Percentiles rank a stretch among this genome's conserved stretches.
Evolutionary conservation across 177 flowering plant genomes (phyloP).

Genomic region (Vitis hybrid): DNA sequence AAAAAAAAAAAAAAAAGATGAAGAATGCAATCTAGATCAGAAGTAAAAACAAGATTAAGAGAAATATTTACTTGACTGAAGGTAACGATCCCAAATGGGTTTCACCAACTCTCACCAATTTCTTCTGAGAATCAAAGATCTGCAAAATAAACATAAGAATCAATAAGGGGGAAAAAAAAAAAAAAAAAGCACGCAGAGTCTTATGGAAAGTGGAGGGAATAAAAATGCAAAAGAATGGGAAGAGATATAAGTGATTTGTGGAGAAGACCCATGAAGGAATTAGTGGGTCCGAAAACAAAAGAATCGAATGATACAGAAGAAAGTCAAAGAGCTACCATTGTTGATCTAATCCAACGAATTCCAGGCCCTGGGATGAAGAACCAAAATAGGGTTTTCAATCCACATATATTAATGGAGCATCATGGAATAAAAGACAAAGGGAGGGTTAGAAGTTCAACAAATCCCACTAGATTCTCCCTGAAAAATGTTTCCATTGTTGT

Average conservation of each 20-base stretch:
- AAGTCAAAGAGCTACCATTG: conserved; percentile 4
- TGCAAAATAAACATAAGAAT: background rate
- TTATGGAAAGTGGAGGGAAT: background rate
- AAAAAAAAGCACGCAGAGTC: background rate
- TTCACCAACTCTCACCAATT: background rate
- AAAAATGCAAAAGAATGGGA: background rate
- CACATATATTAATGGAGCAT: background rate
- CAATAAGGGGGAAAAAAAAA: background rate
- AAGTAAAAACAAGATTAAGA: background rate
- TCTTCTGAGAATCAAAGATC: conserved; percentile 1
- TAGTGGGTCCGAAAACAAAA: background rate
- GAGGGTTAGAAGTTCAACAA: too few species aligned
- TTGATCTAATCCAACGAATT: conserved; percentile 5
- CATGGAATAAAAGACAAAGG: too few species aligned
- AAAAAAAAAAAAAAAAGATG: too few species aligned
- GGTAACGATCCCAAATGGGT: conserved; percentile 4
- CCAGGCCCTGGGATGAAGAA: conserved; percentile 9
- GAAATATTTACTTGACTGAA: conserved; percentile 6
- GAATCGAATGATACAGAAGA: background rate
- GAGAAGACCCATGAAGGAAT: conserved; percentile 2
- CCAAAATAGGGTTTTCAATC: background rate
- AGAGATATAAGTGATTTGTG: background rate
- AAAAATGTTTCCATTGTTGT: too few species aligned
- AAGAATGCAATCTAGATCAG: too few species aligned
- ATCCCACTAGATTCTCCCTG: too few species aligned